phyloP scores from a whole-genome alignment of 139 green algal genomes.

The Zygnema cylindricum region DNA sequence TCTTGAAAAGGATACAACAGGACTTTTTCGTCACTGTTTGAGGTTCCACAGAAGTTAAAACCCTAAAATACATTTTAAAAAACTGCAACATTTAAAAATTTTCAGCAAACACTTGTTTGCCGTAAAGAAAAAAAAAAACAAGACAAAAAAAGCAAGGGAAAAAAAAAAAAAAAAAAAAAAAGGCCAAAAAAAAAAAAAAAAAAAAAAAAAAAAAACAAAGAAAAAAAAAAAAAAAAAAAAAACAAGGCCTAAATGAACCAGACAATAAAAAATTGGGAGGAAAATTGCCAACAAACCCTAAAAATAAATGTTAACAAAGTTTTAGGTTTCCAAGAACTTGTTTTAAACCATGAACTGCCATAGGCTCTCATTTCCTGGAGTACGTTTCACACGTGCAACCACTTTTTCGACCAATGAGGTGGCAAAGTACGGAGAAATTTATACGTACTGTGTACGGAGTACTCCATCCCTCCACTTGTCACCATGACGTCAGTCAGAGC shows the following conservation, averaged over 20 bases:
- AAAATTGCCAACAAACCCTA: background rate
- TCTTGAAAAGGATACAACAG: no score
- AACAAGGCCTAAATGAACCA: background rate
- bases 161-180: no score
- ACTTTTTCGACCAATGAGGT: background rate
- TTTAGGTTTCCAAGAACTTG: background rate
- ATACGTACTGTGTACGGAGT: constrained; percentile 31
- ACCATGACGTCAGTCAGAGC: constrained; percentile 29
- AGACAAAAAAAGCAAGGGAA: no score
- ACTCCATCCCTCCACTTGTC: constrained; percentile 19
- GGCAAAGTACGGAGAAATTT: background rate
- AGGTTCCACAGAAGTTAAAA: no score
- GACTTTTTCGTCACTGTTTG: no score
- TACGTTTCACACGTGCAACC: background rate
- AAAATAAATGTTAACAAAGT: background rate
- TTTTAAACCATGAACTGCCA: background rate
- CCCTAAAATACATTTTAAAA: no score
- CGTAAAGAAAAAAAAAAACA: no score
- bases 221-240: constrained; percentile 5
- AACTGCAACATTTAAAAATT: no score
- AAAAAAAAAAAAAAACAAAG: background rate
- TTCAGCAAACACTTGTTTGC: no score
- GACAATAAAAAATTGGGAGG: background rate
- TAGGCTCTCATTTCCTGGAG: background rate
- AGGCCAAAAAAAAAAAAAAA: no score